Evolutionary conservation across 305 asterid genomes (phyloP).

Genomic region (Solanum hybrid): DNA sequence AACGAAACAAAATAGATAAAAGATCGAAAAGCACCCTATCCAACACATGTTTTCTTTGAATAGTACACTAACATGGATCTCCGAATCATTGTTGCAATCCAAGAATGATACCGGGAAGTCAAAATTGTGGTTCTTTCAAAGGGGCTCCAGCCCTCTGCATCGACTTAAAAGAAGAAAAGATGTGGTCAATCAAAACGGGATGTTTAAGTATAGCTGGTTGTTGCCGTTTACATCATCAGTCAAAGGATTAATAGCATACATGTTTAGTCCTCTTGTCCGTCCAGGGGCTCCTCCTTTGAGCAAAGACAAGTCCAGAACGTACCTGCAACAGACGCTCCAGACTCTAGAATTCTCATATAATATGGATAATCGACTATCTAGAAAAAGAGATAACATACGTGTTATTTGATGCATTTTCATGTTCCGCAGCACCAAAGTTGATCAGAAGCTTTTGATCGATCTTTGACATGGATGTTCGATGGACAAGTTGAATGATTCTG

Average conservation of each 20-base stretch:
- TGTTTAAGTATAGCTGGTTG: conserved; percentile 17
- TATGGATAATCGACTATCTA: background rate
- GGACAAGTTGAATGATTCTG: conserved; percentile 34
- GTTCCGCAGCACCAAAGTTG: conserved; percentile 10
- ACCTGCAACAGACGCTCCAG: conserved; percentile 27
- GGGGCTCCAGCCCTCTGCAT: background rate
- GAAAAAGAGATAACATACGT: conserved; percentile 21
- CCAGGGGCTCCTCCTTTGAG: conserved; percentile 78
- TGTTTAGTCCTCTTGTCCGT: conserved; percentile 62
- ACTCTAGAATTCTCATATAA: conserved; percentile 1
- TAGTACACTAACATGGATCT: background rate
- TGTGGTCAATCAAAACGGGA: background rate
- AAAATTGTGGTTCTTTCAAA: background rate
- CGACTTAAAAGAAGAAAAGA: background rate
- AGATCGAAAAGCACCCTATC: background rate
- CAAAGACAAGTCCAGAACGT: conserved; percentile 42
- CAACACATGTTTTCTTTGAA: background rate
- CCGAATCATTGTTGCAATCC: background rate
- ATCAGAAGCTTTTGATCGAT: conserved; percentile 46
- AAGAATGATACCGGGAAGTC: background rate
- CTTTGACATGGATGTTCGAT: conserved; percentile 34
- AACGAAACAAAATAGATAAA: background rate
- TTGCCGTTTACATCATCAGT: conserved; percentile 5
- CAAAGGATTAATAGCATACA: conserved; percentile 19
- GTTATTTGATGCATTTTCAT: conserved; percentile 19